Conservation (phyloP, 805 yeast genomes). For the Lachancea meyersii region DNA sequence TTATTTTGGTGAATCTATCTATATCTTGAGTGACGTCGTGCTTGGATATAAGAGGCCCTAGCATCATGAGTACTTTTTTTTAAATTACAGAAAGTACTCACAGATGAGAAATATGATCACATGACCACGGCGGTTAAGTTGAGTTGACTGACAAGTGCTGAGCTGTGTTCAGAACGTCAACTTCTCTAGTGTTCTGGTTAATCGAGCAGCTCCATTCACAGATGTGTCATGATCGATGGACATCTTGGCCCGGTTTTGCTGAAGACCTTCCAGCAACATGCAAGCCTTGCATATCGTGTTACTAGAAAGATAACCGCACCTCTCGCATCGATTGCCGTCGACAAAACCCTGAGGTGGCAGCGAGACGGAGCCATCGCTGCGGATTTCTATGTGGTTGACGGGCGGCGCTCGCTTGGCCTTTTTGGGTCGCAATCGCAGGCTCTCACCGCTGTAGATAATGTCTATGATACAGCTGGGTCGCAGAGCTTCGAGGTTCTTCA, state of each 20-base stretch:
- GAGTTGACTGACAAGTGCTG: too few relatives aligned
- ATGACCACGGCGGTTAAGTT: too few relatives aligned
- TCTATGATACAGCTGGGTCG: slow-evolving; percentile 93
- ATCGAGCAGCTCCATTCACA: slow-evolving; percentile 57
- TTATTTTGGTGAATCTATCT: too few relatives aligned
- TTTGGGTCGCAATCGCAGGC: slow-evolving; percentile 57
- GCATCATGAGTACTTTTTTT: not conserved
- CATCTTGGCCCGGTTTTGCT: slow-evolving; percentile 64
- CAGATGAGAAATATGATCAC: too few relatives aligned
- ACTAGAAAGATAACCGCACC: slow-evolving; percentile 87
- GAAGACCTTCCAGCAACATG: slow-evolving; percentile 75
- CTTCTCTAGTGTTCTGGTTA: slow-evolving; percentile 55
- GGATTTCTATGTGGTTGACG: slow-evolving; percentile 43
- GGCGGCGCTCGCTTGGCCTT: slow-evolving; percentile 37
- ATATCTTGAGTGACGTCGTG: too few relatives aligned
- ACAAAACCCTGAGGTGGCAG: slow-evolving; percentile 35
- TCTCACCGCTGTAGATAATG: slow-evolving; percentile 90
- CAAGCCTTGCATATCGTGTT: slow-evolving; percentile 92
- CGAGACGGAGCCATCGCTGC: slow-evolving; percentile 57
- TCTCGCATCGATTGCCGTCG: slow-evolving; percentile 74
- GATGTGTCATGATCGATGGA: slow-evolving; percentile 46
- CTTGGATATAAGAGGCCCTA: too few relatives aligned
- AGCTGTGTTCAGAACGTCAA: slow-evolving; percentile 44
- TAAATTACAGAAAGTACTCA: not conserved
- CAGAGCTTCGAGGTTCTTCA: slow-evolving; percentile 83